A percentile compares a stretch with the other conserved stretches of the same genome.
Conservation (phyloP, 495 filamentous ascomycete species). For the Aspergillus steynii region DNA sequence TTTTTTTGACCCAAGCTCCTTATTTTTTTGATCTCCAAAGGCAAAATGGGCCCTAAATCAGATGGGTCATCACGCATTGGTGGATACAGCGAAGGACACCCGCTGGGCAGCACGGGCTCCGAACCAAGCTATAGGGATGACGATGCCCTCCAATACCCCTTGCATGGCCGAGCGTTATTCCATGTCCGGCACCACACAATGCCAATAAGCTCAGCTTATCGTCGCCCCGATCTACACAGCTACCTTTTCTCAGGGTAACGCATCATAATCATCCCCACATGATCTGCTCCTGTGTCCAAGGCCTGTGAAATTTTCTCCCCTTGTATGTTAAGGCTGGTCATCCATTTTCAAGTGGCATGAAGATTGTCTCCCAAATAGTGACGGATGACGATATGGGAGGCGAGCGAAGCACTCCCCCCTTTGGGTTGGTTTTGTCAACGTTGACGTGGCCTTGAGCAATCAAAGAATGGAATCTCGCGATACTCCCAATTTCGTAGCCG, state of each 20-base stretch:
- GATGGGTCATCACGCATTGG: constrained; percentile 1
- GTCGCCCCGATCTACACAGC: constrained; percentile 1
- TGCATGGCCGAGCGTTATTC: constrained; percentile 4
- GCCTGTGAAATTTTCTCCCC: constrained; percentile 3
- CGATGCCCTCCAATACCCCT: constrained; percentile 3
- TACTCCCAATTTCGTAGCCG: neutral
- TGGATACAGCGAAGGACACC: constrained; percentile 8
- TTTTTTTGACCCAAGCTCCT: neutral
- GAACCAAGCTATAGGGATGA: constrained; percentile 4
- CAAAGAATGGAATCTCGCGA: neutral
- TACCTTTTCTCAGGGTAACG: constrained; percentile 1
- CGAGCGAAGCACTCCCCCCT: neutral
- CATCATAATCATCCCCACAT: constrained; percentile 8
- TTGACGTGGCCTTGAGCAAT: constrained; percentile 8
- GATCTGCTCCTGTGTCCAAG: constrained; percentile 2
- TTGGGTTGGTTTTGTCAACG: neutral
- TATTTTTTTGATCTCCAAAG: neutral
- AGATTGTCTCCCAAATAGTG: neutral
- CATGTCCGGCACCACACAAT: constrained; percentile 6
- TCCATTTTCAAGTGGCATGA: neutral
- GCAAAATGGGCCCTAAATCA: constrained; percentile 4
- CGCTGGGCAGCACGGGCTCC: constrained; percentile 5
- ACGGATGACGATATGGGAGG: neutral
- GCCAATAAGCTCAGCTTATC: constrained; percentile 5
- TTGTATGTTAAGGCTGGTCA: neutral